phyloP scores from a whole-genome alignment of 2,329 filamentous ascomycete genomes.

The Mariannaea sp. region DNA sequence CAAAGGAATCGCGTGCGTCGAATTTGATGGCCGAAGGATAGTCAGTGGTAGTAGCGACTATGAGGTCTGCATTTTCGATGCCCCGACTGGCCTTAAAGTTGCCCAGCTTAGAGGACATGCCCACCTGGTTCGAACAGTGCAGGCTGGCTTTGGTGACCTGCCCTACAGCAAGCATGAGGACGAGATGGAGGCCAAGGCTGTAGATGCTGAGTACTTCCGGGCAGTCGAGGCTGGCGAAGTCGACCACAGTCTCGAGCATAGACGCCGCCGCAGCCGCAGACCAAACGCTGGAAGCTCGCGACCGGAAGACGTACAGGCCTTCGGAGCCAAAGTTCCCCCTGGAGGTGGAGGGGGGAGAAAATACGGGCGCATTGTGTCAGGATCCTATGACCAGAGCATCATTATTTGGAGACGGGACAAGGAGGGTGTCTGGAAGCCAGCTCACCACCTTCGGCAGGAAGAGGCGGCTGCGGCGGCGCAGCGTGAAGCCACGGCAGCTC shows the following conservation, averaged over 20 bases:
- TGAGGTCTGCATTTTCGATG: constrained; percentile 93
- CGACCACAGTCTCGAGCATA: constrained; percentile 41
- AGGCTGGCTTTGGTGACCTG: constrained; percentile 90
- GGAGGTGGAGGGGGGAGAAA: constrained; percentile 88
- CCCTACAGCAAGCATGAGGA: constrained; percentile 80
- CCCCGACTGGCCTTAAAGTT: constrained; percentile 82
- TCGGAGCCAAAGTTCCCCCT: constrained; percentile 85
- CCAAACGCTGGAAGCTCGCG: constrained; percentile 74
- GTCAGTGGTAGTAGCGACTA: constrained; percentile 97
- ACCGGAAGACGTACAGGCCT: constrained; percentile 76
- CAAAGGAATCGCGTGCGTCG: constrained; percentile 97
- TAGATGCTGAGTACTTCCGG: constrained; percentile 75
- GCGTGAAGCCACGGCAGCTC: constrained; percentile 31
- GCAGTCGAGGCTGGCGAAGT: constrained; percentile 59
- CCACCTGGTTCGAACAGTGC: constrained; percentile 88
- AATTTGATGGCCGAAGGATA: constrained; percentile 91
- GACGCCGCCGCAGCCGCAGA: constrained; percentile 46
- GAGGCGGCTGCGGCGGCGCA: constrained; percentile 64
- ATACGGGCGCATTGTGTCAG: constrained; percentile 94
- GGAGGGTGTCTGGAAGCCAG: constrained; percentile 82
- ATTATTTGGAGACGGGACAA: constrained; percentile 91
- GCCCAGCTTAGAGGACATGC: constrained; percentile 82
- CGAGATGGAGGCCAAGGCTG: constrained; percentile 69
- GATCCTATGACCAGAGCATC: constrained; percentile 94
- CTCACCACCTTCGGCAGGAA: constrained; percentile 76